Evolutionary conservation across 441 rosid species (phyloP).

Genomic region (Adansonia madagascariensis): DNA sequence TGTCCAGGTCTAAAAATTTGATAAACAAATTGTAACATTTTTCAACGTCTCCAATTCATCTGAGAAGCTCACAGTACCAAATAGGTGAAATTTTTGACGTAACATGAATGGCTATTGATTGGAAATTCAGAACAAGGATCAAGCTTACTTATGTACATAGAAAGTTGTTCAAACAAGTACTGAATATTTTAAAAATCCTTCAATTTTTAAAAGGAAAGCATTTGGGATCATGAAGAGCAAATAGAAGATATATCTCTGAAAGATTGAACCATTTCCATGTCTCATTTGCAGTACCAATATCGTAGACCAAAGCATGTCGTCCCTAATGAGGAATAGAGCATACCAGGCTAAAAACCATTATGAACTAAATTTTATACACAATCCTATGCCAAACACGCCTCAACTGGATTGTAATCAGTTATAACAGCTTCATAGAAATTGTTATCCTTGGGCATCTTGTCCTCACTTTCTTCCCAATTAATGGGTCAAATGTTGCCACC

Average conservation of each 20-base stretch:
- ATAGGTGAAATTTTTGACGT: background rate
- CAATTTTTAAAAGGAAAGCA: background rate
- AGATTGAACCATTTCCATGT: conserved; percentile 72
- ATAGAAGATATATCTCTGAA: conserved; percentile 46
- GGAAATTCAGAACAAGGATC: background rate
- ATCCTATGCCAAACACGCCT: conserved; percentile 26
- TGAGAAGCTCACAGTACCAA: background rate
- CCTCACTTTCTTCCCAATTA: conserved; percentile 61
- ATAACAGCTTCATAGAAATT: conserved; percentile 71
- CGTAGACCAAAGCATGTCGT: conserved; percentile 58
- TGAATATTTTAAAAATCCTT: background rate
- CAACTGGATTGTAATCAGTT: conserved; percentile 37
- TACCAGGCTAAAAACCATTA: conserved; percentile 14
- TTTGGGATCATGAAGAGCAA: conserved; percentile 4
- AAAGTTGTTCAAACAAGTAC: background rate
- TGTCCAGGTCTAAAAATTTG: background rate
- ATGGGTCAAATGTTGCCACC: conserved; percentile 44
- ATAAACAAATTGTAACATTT: background rate
- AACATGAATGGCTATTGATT: background rate
- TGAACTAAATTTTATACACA: conserved; percentile 25
- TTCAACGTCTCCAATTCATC: background rate
- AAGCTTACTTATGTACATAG: background rate
- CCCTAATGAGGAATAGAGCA: conserved; percentile 40
- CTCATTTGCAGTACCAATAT: conserved; percentile 54
- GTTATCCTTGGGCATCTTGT: conserved; percentile 74